Evolutionary conservation across 345 rosid genomes (phyloP), one percentile per base, ranked within the genome.

Genomic region (Eucalyptus tenuipes): DNA sequence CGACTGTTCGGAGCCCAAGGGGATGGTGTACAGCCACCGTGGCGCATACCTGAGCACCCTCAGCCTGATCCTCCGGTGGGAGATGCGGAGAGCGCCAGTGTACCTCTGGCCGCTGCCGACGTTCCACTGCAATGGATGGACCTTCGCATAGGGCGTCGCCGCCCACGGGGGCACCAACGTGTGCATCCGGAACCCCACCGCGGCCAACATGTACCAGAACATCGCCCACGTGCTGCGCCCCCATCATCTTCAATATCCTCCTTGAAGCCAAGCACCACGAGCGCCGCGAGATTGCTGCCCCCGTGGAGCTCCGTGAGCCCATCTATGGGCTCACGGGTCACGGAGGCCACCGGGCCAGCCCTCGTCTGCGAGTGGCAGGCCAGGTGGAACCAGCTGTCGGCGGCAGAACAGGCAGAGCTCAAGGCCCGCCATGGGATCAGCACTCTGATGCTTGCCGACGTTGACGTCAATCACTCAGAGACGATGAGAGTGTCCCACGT

Each of bases 51-150:
- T 97, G 0, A 96, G 96, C 89, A 92, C 95, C 4, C 92, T 94
- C 3, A 93, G 95, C 88, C 79, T 93, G 44, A 88, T 95, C 81
- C 88, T 94, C 17, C 94, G 95, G 15, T 94, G 93, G 95, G 94
- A 94, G 89, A 95, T 94, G 96, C 93, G 92, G 44, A 85, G 13
- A 4, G 94, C 89, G 88, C 96, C 97, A 8, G 96, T 96, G 7
- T 97, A 95, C 49, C 90, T 97, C 0, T 96, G 98, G 97, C 90
- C 97, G 3, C 94, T 97, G 3, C 99, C 96, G 1, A 97, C 94
- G 97, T 96, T 95, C 88, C 98, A 97, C 86, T 95, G 95, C 86
- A 95, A 95, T 49, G 97, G 97, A 1, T 96, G 99, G 98, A 93
- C 95, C 16, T 96, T 95, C 91, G 90, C 98, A 1, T 95, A 97